phyloP scores from a whole-genome alignment of 257 asterid genomes.

The Petunia secreta region DNA sequence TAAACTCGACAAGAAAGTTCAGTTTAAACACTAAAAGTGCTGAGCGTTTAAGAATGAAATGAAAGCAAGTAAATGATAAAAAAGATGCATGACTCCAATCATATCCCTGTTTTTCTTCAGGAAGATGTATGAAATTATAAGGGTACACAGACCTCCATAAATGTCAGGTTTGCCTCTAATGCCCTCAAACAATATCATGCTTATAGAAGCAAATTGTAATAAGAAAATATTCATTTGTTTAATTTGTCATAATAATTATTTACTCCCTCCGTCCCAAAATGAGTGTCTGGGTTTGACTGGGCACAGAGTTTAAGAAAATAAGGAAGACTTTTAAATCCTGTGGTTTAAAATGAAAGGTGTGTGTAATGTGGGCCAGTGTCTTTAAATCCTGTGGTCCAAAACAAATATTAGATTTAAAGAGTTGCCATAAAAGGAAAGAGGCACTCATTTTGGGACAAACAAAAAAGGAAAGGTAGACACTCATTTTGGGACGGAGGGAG shows the following conservation, averaged over 20 bases:
- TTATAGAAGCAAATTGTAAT: neutral
- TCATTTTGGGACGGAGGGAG: too few species aligned
- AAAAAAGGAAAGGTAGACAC: too few species aligned
- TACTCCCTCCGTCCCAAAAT: too few species aligned
- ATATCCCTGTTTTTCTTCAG: neutral
- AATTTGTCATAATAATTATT: neutral
- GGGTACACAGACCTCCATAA: neutral
- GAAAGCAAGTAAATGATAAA: conserved; percentile 8
- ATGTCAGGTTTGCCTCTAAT: neutral
- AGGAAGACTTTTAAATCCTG: too few species aligned
- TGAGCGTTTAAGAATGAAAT: neutral
- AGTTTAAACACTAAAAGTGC: neutral
- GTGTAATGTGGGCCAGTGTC: too few species aligned
- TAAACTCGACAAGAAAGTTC: neutral
- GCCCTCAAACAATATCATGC: neutral
- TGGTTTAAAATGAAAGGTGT: too few species aligned
- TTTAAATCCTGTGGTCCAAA: too few species aligned
- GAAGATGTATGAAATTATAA: neutral
- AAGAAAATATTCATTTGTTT: neutral
- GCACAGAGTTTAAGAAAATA: too few species aligned
- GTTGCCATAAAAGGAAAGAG: too few species aligned
- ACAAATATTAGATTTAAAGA: too few species aligned
- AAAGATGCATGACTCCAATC: neutral
- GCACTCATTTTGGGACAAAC: too few species aligned
- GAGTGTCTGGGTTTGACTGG: too few species aligned